Conservation (phyloP, 169 alveolate species). For the Eimeria necatrix region DNA sequence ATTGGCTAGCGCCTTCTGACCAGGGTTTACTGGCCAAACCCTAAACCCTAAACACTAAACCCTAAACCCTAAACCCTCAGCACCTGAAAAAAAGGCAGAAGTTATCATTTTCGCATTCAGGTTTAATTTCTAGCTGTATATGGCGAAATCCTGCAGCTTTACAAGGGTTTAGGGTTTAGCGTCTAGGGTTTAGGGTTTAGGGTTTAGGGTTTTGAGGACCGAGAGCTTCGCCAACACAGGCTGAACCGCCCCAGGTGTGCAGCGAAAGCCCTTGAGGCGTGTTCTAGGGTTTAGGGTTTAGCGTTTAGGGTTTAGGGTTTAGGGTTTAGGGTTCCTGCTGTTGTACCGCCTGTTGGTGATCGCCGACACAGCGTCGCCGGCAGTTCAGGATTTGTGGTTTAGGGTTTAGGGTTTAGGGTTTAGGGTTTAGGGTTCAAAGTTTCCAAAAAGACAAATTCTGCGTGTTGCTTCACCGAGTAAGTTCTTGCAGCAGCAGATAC, state of each 20-base stretch:
- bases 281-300: slow-evolving; percentile 12
- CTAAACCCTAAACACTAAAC: slow-evolving; percentile 89
- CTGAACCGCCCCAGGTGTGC: no score
- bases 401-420: no score
- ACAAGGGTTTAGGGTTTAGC: neutral
- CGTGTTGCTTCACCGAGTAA: neutral
- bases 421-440: neutral
- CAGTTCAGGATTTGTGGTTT: neutral
- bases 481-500: neutral
- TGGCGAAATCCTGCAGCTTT: slow-evolving; percentile 84
- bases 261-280: no score
- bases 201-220: no score
- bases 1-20: no score
- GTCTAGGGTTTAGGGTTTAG: slow-evolving; percentile 16
- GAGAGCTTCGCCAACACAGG: no score
- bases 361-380: neutral
- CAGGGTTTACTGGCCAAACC: no score
- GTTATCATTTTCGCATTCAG: no score
- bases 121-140: no score
- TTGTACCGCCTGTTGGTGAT: no score
- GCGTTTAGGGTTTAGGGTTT: slow-evolving; percentile 21
- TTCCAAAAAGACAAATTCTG: neutral
- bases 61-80: slow-evolving; percentile 82
- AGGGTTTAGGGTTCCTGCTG: no score
- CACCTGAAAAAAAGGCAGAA: slow-evolving; percentile 91